Base-by-base conservation (phyloP, 2,329 filamentous ascomycete species). In the Colletotrichum higginsianum region DNA sequence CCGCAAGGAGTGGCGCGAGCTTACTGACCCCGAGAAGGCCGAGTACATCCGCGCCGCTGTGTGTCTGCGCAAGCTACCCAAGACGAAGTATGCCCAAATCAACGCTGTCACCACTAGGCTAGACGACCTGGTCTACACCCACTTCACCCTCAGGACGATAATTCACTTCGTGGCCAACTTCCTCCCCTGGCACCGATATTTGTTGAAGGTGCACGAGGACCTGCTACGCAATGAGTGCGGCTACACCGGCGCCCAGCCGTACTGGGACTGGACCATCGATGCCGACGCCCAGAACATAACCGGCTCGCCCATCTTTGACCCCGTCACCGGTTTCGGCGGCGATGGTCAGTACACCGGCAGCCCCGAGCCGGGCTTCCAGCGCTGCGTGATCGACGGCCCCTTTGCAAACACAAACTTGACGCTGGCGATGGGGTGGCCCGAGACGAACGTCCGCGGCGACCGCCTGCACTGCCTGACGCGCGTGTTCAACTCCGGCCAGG, bases 181-280 rank as follows among this genome's bases (percentile, higher is more conserved):
- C 71, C 77, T 83, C 26, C 80, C 81, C 1, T 82, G 78, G 76
- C 81, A 83, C 71, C 78, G 81, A 11, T 78, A 76, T 40, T 76
- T 78, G 62, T 70, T 80, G 16, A 73, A 78, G 30, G 67, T 78
- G 9, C 80, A 82, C 64, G 80, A 82, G 66, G 23, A 73, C 18
- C 69, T 77, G 0, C 74, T 83, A 1, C 74, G 76, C 26, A 75
- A 63, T 2, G 76, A 79, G 61, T 82, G 81, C 66, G 75, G 75
- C 58, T 82, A 78, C 73, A 75, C 60, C 6, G 80, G 79, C 21
- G 67, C 73, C 12, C 80, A 82, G 64, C 80, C 81, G 49, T 78
- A 80, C 71, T 80, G 79, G 78, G 77, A 79, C 66, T 79, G 76
- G 76, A 76, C 72, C 21, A 71, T 78, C 23, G 77, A 79, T 60